Base-by-base conservation (phyloP, 441 rosid genomes). In the Aleurites moluccanus region DNA sequence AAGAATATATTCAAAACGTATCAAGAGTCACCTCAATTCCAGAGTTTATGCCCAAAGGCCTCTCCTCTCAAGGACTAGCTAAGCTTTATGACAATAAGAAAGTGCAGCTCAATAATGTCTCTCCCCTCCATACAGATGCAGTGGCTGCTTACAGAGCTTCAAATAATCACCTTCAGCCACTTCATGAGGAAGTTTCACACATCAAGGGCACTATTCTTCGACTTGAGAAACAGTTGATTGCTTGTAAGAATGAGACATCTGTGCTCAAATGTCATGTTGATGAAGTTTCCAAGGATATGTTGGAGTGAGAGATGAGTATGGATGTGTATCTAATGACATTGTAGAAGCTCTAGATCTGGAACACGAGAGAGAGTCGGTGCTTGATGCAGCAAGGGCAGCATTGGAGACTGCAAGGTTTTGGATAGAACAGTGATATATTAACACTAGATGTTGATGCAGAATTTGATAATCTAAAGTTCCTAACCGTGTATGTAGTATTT, bases 181-280 rank as follows among this genome's bases (percentile, higher is more conserved):
- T 84, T 27, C 35, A 33, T 0, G 75, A 78, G 67, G 74, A 83
- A 80, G 77, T 77, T 45, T 42, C 77, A 47, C 50, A 30, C 25
- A 42, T 82, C 3, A 80, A 73, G 77, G 53, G 65, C n/a, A 35
- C 28, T 70, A 82, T 82, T 60, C 50, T 49, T 33, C 72, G 62
- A 71, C 73, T 83, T 16, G 82, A 80, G 78, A 75, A 77, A 45
- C 81, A 73, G 50, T 6, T 72, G 50, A 40, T 63, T 7, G 55
- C 23, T 38, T 87, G 79, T 15, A 79, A 81, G 55, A 76, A 82
- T 8, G 79, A 83, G 82, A 79, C 83, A 49, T 78, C 59, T 45
- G 64, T 67, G 16, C 79, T 53, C 33, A 73, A 81, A 77, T 63
- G 49, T 61, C 64, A 42, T 20, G 72, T 75, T 55, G 55, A 49